phyloP scores from a whole-genome alignment of 306 rosid genomes.

The Parietaria judaica region DNA sequence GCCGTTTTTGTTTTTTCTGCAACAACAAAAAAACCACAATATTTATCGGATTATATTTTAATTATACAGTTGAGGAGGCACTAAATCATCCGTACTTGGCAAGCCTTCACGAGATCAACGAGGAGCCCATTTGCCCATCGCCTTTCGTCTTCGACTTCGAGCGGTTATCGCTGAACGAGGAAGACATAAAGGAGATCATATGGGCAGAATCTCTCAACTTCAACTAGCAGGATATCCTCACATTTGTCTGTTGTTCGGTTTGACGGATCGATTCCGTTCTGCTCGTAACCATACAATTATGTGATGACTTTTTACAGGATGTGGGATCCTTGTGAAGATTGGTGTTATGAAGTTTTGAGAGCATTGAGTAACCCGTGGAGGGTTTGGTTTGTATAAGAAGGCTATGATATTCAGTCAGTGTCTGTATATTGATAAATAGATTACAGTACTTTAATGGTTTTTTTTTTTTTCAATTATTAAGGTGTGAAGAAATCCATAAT shows the following conservation, averaged over 20 bases:
- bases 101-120: constrained; percentile 92
- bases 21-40: background rate
- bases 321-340: constrained; percentile 24
- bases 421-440: constrained; percentile 4
- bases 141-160: constrained; percentile 82
- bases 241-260: constrained; percentile 7
- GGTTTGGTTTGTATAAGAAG: constrained; percentile 27
- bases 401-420: constrained; percentile 22
- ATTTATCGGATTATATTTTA: constrained; percentile 8
- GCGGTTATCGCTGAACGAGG: constrained; percentile 64
- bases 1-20: too few relatives aligned
- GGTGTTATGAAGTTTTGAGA: constrained; percentile 6
- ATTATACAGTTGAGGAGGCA: constrained; percentile 71
- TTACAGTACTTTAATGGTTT: background rate
- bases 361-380: background rate
- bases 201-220: constrained; percentile 69
- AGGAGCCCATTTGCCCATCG: constrained; percentile 80
- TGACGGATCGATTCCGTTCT: constrained; percentile 16
- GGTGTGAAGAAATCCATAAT: too few relatives aligned
- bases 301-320: constrained; percentile 24
- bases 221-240: constrained; percentile 30
- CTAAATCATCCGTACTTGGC: constrained; percentile 79
- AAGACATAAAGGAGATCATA: constrained; percentile 86
- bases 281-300: constrained; percentile 10
- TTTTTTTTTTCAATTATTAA: too few relatives aligned